Evolutionary conservation across 441 rosid genomes (phyloP), one percentile per base, ranked within the genome.

Genomic region (Breynia disticha): DNA sequence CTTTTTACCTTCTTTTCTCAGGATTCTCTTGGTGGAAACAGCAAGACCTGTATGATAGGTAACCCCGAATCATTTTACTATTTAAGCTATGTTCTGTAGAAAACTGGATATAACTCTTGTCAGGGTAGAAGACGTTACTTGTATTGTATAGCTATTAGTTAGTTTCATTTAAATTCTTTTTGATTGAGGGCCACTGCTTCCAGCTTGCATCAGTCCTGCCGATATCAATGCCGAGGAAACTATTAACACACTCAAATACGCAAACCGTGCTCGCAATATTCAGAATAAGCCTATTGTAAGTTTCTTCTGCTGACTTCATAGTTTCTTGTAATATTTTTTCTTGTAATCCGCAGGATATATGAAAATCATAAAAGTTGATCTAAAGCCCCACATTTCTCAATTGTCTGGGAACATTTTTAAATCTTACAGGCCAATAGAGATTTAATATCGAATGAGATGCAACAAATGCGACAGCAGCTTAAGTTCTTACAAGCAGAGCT

Each of bases 21-120:
- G 99, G 99, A 93, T 74, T 93, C 99, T 10, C 99, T 93, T 38
- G 99, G 99, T 17, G 99, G 99, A 18, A 93, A 93, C 77, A 93
- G 96, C 79, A 82, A 91, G 78, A 93, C 99, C 19, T 88, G 83
- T 32, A 93, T 93, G 99, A 89, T 93, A 76, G 99, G 99, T 89
- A 80, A 66, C 20, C 7, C 19, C 5, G 3, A 15, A 17, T 17
- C 37, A 14, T 46, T 1, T 16, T 41, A n/a, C n/a, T n/a, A n/a
- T n/a, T n/a, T n/a, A n/a, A n/a, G n/a, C n/a, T n/a, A n/a, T n/a
- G n/a, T n/a, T n/a, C n/a, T 55, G 35, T 37, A 11, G 16, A 19
- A n/a, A 16, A 28, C 35, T 28, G 35, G 5, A 28, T 28, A 1
- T 28, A 28, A 28, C 35, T 28, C 8, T 4, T 9, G 35, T 28